Conservation (phyloP, 768 basidiomycete genomes). For the Leccinellum rugosiceps region DNA sequence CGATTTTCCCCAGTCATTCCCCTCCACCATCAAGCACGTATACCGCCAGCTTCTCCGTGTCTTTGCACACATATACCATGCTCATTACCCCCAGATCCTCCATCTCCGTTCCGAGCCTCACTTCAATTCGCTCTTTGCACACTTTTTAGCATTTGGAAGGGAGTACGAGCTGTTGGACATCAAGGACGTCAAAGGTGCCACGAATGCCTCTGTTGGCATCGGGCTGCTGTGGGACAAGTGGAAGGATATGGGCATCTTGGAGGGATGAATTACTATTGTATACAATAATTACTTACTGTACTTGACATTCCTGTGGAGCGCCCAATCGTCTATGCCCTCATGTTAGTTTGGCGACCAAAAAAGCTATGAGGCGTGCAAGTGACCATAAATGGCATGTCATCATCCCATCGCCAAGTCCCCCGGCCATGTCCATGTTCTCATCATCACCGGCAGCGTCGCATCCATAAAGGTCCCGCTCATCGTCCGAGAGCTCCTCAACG, state of each 20-base stretch:
- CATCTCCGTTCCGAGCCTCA: slow-evolving; percentile 93
- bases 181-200: slow-evolving; percentile 78
- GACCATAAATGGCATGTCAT: no score
- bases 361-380: no score
- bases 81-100: slow-evolving; percentile 87
- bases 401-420: background rate
- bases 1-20: slow-evolving; percentile 84
- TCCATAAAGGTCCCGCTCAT: slow-evolving; percentile 93
- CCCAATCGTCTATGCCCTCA: no score
- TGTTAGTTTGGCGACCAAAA: no score
- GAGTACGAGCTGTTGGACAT: slow-evolving; percentile 91
- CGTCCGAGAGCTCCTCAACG: slow-evolving; percentile 66
- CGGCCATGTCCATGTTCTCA: slow-evolving; percentile 57
- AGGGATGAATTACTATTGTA: slow-evolving; percentile 26
- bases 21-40: slow-evolving; percentile 86
- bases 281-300: slow-evolving; percentile 10
- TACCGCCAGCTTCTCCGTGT: slow-evolving; percentile 96
- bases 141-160: slow-evolving; percentile 92
- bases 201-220: slow-evolving; percentile 60
- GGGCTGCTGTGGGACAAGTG: slow-evolving; percentile 86
- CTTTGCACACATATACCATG: slow-evolving; percentile 96
- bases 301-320: background rate
- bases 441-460: slow-evolving; percentile 92
- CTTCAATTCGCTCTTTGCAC: slow-evolving; percentile 96
- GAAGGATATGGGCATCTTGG: slow-evolving; percentile 81